These are phyloP conservation scores for Pharnaceum exiguum DNA, from an alignment of 148 eudicot species.

Conservation along the genomic window DNA sequence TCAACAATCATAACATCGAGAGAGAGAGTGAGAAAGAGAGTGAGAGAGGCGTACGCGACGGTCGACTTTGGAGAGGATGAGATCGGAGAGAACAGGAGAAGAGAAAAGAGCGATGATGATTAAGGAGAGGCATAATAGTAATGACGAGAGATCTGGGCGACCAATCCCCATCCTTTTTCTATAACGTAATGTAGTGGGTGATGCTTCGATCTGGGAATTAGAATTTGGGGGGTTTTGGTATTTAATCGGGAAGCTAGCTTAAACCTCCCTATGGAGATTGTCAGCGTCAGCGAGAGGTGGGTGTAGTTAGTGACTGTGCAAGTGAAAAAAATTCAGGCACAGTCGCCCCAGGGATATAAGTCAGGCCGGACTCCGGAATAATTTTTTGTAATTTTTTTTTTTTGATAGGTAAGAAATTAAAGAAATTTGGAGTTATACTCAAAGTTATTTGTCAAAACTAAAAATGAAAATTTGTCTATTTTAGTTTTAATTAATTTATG, in stretches of 20 bases:
- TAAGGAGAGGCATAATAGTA: constrained; percentile 18
- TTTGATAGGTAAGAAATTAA: no score
- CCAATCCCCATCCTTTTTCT: constrained; percentile 9
- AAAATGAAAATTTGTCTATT: no score
- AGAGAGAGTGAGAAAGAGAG: neutral
- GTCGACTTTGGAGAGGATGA: constrained; percentile 72
- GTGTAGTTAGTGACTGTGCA: no score
- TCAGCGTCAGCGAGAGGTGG: no score
- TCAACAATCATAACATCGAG: neutral
- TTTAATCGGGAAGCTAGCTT: neutral
- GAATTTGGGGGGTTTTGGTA: neutral
- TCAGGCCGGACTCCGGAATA: no score
- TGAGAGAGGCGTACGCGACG: constrained; percentile 55
- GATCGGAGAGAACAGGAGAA: constrained; percentile 60
- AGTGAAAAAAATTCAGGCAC: no score
- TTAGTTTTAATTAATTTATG: no score
- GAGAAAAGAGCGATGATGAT: constrained; percentile 26
- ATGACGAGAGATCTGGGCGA: constrained; percentile 27
- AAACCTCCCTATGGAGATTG: neutral
- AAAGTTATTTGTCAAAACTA: no score
- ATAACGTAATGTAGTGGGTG: neutral
- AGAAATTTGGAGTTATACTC: no score
- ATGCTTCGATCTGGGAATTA: neutral
- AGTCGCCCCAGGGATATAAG: no score
- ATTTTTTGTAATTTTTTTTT: no score